Conservation (phyloP, 306 rosid species). For the Begonia loranthoides region DNA sequence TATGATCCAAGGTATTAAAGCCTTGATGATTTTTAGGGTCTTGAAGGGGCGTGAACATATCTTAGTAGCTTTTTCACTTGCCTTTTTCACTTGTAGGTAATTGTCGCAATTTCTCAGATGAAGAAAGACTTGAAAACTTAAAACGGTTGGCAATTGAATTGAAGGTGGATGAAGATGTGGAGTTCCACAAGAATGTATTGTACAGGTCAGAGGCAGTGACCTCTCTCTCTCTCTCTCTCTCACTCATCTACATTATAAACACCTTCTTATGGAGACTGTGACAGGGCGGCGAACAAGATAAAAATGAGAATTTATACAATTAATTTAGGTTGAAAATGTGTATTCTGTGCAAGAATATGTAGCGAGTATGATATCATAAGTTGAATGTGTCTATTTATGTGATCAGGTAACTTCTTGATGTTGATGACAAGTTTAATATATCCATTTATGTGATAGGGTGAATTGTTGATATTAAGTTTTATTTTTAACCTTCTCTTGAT, state of each 20-base stretch:
- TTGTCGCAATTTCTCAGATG: conserved; percentile 76
- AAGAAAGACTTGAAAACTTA: conserved; percentile 63
- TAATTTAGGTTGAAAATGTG: too few species aligned
- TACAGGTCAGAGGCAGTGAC: conserved; percentile 47
- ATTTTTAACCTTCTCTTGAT: too few species aligned
- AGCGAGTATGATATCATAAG: too few species aligned
- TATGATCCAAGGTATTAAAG: conserved; percentile 30
- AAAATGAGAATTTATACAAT: too few species aligned
- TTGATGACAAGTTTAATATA: too few species aligned
- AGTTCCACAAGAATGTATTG: conserved; percentile 60
- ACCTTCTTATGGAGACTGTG: too few species aligned
- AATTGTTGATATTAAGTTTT: too few species aligned
- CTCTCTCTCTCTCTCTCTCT: conserved; percentile 1
- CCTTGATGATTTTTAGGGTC: conserved; percentile 24
- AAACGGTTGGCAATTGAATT: conserved; percentile 53
- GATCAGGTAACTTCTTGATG: too few species aligned
- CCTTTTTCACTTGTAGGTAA: conserved; percentile 74
- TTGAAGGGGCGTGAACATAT: conserved; percentile 50
- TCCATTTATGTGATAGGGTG: too few species aligned
- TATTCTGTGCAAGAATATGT: too few species aligned
- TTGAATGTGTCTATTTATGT: too few species aligned
- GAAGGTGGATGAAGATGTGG: conserved; percentile 53
- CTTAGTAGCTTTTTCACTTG: conserved; percentile 82
- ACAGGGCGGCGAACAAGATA: too few species aligned
- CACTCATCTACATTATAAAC: neutral